Evolutionary conservation across 208 protist genomes (phyloP).

Genomic region (Trypanosoma boissoni): DNA sequence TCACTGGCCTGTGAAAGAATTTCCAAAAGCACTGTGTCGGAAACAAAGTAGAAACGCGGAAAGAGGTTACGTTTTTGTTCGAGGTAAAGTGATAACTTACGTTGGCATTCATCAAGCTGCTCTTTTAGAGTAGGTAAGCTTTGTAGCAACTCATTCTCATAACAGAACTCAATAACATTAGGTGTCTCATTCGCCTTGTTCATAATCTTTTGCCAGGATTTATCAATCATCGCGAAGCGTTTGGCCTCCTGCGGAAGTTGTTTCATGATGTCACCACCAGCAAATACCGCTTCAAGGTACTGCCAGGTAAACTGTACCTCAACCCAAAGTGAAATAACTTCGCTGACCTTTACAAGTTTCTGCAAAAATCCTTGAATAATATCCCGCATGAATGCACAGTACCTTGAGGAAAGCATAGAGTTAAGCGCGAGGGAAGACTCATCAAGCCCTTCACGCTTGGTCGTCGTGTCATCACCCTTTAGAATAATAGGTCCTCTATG

Average conservation of each 20-base stretch:
- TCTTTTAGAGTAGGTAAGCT: constrained; percentile 94
- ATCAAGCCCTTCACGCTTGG: constrained; percentile 92
- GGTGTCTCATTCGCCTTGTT: constrained; percentile 93
- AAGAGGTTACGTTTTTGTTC: constrained; percentile 97
- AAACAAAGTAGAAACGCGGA: constrained; percentile 99
- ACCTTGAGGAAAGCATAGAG: constrained; percentile 93
- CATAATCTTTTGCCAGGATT: constrained; percentile 97
- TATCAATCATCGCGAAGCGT: constrained; percentile 96
- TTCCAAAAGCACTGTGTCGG: constrained; percentile 96
- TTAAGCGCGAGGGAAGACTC: constrained; percentile 94
- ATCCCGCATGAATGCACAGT: constrained; percentile 93
- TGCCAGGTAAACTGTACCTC: constrained; percentile 96
- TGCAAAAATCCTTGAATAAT: constrained; percentile 87
- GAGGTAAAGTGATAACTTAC: constrained; percentile 96
- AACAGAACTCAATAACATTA: constrained; percentile 95
- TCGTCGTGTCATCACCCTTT: constrained; percentile 88
- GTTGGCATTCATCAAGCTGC: constrained; percentile 97
- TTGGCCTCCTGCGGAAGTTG: constrained; percentile 96
- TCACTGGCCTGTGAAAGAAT: constrained; percentile 96
- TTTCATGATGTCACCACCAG: constrained; percentile 95
- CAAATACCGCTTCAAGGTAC: constrained; percentile 97
- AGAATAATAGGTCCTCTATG: constrained; percentile 92
- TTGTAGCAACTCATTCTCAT: constrained; percentile 95
- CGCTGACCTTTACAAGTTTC: constrained; percentile 91
- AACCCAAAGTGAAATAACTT: constrained; percentile 92